A percentile compares a stretch with the other conserved stretches of the same genome.
phyloP scores from a whole-genome alignment of 1,139 yeast species.

The Chernovozyma sophiae-reginae region DNA sequence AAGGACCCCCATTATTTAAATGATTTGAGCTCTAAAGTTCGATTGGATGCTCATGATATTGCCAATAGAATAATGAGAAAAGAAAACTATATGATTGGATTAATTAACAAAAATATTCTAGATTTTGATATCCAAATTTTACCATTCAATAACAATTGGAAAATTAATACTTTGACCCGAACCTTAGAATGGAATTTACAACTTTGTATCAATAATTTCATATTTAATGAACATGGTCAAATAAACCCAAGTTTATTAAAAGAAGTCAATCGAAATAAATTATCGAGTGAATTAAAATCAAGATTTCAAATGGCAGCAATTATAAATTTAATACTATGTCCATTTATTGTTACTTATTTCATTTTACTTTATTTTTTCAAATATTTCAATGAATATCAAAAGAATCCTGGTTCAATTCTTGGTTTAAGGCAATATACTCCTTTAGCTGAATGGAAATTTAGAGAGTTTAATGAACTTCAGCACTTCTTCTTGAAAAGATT shows the following conservation, averaged over 20 bases:
- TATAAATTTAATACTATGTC: constrained; percentile 76
- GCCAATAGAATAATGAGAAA: constrained; percentile 95
- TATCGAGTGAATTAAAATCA: constrained; percentile 68
- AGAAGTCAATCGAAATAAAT: constrained; percentile 61
- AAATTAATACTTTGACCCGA: constrained; percentile 51
- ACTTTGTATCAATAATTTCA: constrained; percentile 80
- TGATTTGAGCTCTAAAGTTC: constrained; percentile 64
- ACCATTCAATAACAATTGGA: constrained; percentile 27
- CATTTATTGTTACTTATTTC: constrained; percentile 80
- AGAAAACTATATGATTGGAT: constrained; percentile 88
- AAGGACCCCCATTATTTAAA: constrained; percentile 29
- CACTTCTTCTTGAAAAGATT: constrained; percentile 81
- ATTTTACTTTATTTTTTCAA: constrained; percentile 79
- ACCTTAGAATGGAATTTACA: constrained; percentile 94
- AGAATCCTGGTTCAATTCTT: constrained; percentile 81
- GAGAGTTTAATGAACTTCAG: constrained; percentile 90
- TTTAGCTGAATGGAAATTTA: constrained; percentile 88
- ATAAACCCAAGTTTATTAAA: constrained; percentile 70
- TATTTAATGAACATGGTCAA: constrained; percentile 82
- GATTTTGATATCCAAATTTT: constrained; percentile 44
- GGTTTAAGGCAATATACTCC: constrained; percentile 86
- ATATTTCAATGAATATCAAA: constrained; percentile 87
- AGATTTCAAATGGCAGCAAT: constrained; percentile 86
- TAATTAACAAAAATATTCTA: constrained; percentile 73
- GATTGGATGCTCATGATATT: constrained; percentile 87